These are phyloP conservation scores for Dichotomocladium elegans DNA, from an alignment of 371 early-diverging fungal genomes.

Conservation along the genomic window DNA sequence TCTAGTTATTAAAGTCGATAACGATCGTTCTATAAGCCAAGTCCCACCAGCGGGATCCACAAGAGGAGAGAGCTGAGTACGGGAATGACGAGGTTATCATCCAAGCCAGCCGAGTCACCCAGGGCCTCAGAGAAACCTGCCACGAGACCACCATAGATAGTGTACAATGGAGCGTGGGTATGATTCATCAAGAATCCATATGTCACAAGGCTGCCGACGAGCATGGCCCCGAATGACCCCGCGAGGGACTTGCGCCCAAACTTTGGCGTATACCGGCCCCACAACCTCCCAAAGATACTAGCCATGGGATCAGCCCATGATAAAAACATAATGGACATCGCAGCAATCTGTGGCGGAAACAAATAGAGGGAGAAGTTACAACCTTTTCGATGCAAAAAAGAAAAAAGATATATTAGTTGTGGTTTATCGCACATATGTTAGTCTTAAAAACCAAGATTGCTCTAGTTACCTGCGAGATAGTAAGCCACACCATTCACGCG, in stretches of 20 bases:
- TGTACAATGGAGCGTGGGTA: conserved; percentile 8
- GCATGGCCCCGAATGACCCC: conserved; percentile 41
- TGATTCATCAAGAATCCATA: conserved; percentile 28
- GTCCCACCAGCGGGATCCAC: conserved; percentile 30
- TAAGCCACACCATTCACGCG: conserved; percentile 50
- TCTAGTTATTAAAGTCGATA: no score
- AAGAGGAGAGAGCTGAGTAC: conserved; percentile 37
- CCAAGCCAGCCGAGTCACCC: conserved; percentile 30
- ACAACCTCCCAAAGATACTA: conserved; percentile 45
- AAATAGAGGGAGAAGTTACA: conserved; percentile 38
- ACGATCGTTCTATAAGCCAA: conserved; percentile 3
- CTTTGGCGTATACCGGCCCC: conserved; percentile 45
- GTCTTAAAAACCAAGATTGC: no score
- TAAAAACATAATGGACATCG: conserved; percentile 50
- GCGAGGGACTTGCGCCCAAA: conserved; percentile 50
- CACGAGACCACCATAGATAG: conserved; percentile 44
- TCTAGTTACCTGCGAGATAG: conserved; percentile 43
- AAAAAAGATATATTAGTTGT: neutral
- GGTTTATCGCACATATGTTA: neutral
- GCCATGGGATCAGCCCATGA: conserved; percentile 58
- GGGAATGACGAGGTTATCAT: conserved; percentile 49
- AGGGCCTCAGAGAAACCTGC: conserved; percentile 42
- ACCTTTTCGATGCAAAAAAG: conserved; percentile 17
- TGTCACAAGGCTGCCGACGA: conserved; percentile 39
- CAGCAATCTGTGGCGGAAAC: conserved; percentile 47